A percentile compares a stretch with the other conserved stretches of the same genome.
phyloP scores from a whole-genome alignment of 2,329 filamentous ascomycete species.

The Metarhizium album region DNA sequence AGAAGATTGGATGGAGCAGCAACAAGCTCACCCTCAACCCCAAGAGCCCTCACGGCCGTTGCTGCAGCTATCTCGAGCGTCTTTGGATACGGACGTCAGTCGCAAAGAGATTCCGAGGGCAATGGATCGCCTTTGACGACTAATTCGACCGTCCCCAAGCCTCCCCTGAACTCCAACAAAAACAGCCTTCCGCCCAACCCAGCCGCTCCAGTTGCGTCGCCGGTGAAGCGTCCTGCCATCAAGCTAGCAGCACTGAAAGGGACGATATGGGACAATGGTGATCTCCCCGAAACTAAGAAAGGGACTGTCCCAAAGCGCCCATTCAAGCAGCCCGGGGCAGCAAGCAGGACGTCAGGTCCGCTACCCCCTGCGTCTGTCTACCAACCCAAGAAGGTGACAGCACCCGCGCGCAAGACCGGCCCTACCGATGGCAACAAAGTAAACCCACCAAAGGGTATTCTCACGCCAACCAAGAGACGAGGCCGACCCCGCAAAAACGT shows the following conservation, averaged over 20 bases:
- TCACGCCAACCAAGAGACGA: constrained; percentile 37
- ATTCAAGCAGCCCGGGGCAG: neutral
- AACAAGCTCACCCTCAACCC: constrained; percentile 16
- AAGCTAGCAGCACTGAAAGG: constrained; percentile 26
- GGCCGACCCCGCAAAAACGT: constrained; percentile 41
- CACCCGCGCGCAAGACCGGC: constrained; percentile 1
- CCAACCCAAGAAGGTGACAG: neutral
- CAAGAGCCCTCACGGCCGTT: constrained; percentile 20
- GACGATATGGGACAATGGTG: constrained; percentile 27
- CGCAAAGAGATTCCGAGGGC: constrained; percentile 8
- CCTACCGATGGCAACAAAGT: constrained; percentile 2
- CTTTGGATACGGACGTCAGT: constrained; percentile 13
- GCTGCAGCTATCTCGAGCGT: constrained; percentile 21
- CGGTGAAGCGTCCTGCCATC: constrained; percentile 18
- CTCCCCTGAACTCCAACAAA: neutral
- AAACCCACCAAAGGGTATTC: constrained; percentile 39
- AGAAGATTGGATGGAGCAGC: constrained; percentile 19
- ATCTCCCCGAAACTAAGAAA: constrained; percentile 8
- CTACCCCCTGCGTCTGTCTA: neutral
- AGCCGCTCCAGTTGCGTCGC: constrained; percentile 5
- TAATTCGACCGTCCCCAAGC: neutral
- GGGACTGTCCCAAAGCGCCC: constrained; percentile 11
- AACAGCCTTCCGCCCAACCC: constrained; percentile 2
- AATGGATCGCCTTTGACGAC: neutral
- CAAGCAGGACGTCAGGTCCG: neutral